Conservation (phyloP, 1,284 basidiomycete genomes). For the Cutaneotrichosporon dermatis region DNA sequence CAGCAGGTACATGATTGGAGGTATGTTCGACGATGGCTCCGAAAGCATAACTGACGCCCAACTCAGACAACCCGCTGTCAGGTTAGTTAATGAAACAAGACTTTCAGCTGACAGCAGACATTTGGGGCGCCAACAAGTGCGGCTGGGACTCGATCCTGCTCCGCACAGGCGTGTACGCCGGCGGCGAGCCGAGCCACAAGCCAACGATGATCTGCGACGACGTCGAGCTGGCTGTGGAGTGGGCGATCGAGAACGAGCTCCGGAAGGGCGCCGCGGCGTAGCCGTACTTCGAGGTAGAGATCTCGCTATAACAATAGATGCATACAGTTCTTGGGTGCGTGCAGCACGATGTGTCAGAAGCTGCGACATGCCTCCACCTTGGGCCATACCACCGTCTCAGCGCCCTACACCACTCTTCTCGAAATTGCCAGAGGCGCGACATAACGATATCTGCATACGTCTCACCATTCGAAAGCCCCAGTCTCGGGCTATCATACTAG, state of each 20-base stretch:
- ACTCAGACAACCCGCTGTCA: constrained; percentile 76
- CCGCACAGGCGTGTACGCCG: constrained; percentile 83
- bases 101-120: constrained; percentile 35
- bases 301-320: background rate
- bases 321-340: background rate
- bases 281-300: too few relatives aligned
- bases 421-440: too few relatives aligned
- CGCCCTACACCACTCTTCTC: too few relatives aligned
- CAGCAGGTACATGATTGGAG: constrained; percentile 18
- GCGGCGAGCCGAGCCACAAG: constrained; percentile 61
- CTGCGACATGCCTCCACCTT: too few relatives aligned
- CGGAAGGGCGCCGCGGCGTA: background rate
- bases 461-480: too few relatives aligned
- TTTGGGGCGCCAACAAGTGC: constrained; percentile 68
- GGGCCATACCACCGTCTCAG: too few relatives aligned
- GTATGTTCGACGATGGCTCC: background rate
- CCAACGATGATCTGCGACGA: constrained; percentile 74
- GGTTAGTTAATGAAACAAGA: constrained; percentile 46
- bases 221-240: constrained; percentile 76
- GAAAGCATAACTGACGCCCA: background rate
- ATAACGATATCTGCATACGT: too few relatives aligned
- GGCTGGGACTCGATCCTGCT: constrained; percentile 84
- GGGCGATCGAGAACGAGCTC: constrained; percentile 58
- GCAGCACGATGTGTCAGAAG: too few relatives aligned
- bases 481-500: too few relatives aligned